Evolutionary conservation across 2,329 filamentous ascomycete species (phyloP).

Genomic region (Colletotrichum sp.): DNA sequence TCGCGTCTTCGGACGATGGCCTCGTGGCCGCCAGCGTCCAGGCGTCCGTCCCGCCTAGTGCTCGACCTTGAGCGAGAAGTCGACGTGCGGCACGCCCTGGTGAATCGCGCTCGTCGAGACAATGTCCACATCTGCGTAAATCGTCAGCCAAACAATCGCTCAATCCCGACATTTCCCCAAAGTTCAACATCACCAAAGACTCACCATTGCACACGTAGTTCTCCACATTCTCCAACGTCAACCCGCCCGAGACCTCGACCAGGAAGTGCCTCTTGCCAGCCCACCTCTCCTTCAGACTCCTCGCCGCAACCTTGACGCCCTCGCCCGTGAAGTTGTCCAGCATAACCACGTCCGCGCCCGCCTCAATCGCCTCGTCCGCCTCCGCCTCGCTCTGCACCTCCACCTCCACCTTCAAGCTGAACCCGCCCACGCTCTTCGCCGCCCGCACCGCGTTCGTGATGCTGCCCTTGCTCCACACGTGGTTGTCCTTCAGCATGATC

Average conservation of each 20-base stretch:
- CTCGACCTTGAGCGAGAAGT: slow-evolving; percentile 93
- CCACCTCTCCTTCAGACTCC: slow-evolving; percentile 81
- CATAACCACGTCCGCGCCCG: slow-evolving; percentile 96
- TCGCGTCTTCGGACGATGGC: background rate
- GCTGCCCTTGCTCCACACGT: slow-evolving; percentile 88
- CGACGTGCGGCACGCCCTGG: slow-evolving; percentile 90
- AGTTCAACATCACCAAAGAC: slow-evolving; percentile 30
- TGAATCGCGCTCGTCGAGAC: slow-evolving; percentile 97
- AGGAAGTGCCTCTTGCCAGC: slow-evolving; percentile 75
- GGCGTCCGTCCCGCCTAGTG: slow-evolving; percentile 28
- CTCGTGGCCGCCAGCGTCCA: background rate
- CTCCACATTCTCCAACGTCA: slow-evolving; percentile 84
- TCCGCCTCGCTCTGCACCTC: slow-evolving; percentile 89
- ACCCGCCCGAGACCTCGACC: slow-evolving; percentile 89
- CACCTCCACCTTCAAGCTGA: slow-evolving; percentile 93
- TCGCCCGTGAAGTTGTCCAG: slow-evolving; percentile 91
- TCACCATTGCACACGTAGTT: slow-evolving; percentile 77
- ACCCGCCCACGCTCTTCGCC: slow-evolving; percentile 84
- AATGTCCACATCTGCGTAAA: slow-evolving; percentile 79
- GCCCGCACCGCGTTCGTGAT: slow-evolving; percentile 87
- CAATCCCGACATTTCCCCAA: background rate
- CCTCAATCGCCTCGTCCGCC: slow-evolving; percentile 88
- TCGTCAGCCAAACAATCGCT: background rate
- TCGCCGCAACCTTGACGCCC: slow-evolving; percentile 77
- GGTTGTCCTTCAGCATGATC: slow-evolving; percentile 99